Evolutionary conservation across 139 green algal genomes (phyloP), one percentile per base, ranked within the genome.

Genomic region (Coccomyxa sp.): DNA sequence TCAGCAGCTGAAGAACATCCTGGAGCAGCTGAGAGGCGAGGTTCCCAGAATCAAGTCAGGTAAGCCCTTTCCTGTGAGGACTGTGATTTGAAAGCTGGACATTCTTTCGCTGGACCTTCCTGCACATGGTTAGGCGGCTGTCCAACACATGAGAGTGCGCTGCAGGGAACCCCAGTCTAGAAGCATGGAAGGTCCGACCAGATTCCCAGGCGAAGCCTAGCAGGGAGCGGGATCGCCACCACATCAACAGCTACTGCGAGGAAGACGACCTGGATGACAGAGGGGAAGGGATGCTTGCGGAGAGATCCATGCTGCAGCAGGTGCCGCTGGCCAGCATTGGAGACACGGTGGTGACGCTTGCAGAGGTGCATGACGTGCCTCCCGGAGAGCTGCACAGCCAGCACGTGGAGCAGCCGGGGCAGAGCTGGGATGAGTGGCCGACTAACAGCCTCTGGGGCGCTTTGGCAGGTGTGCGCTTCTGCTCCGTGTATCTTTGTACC

Each of bases 21-120:
- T 92, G 79, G 35, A 75, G 2, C 88, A 92, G 38, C 75, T 92
- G 29, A 54, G 79, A 35, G 68, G 77, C 5, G 88, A 92, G 74
- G 82, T 80, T 8, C 29, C 85, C 9, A 74, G 88, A 18, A 68
- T 76, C 22, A 82, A 84, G 22, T 12, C 33, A 40, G 70, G 70
- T 74, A 10, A 16, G 64, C 31, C 50, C 31, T 72, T n/a, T n/a
- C n/a, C n/a, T n/a, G n/a, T n/a, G n/a, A n/a, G n/a, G n/a, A n/a
- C n/a, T n/a, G n/a, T n/a, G n/a, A n/a, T n/a, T n/a, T n/a, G n/a
- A n/a, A n/a, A n/a, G n/a, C n/a, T n/a, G n/a, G n/a, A n/a, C n/a
- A n/a, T n/a, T n/a, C n/a, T n/a, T n/a, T n/a, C n/a, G n/a, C n/a
- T n/a, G n/a, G n/a, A n/a, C n/a, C n/a, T n/a, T n/a, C n/a, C n/a